Conservation (phyloP, 768 basidiomycete genomes). For the Phaffia tasmanica region DNA sequence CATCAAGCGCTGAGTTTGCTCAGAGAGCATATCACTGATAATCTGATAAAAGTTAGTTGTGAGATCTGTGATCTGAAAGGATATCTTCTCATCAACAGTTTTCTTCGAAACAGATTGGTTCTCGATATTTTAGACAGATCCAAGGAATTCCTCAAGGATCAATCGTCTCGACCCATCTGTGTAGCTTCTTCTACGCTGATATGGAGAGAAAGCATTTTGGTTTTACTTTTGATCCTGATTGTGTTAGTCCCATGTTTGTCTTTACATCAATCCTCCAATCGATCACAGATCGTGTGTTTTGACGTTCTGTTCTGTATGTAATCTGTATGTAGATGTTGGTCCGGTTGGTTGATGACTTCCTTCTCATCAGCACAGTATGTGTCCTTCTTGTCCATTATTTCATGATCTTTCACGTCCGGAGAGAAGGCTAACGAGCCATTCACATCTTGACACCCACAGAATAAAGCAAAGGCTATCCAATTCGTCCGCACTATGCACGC, state of each 20-base stretch:
- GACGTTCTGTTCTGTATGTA: background rate
- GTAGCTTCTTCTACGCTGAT: conserved; percentile 81
- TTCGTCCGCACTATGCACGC: conserved; percentile 25
- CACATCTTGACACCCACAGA: background rate
- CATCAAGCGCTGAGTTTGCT: conserved; percentile 42
- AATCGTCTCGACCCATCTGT: conserved; percentile 83
- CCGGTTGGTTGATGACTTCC: conserved; percentile 87
- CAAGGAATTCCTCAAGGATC: conserved; percentile 96
- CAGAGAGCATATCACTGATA: conserved; percentile 79
- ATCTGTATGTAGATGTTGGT: conserved; percentile 51
- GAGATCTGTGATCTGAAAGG: background rate
- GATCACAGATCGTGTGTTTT: background rate
- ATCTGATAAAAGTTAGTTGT: conserved; percentile 66
- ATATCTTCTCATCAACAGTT: background rate
- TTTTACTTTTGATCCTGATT: conserved; percentile 47
- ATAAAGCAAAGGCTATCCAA: conserved; percentile 16
- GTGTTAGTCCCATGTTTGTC: conserved; percentile 44
- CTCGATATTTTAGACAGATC: conserved; percentile 71
- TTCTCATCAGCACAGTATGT: conserved; percentile 63
- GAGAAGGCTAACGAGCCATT: no score
- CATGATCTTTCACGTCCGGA: background rate
- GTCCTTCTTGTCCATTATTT: background rate
- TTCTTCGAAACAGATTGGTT: conserved; percentile 53
- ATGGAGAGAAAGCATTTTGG: conserved; percentile 55
- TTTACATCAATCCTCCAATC: background rate